phyloP scores from a whole-genome alignment of 352 stramenopile species.

The Phytophthora fragariae region DNA sequence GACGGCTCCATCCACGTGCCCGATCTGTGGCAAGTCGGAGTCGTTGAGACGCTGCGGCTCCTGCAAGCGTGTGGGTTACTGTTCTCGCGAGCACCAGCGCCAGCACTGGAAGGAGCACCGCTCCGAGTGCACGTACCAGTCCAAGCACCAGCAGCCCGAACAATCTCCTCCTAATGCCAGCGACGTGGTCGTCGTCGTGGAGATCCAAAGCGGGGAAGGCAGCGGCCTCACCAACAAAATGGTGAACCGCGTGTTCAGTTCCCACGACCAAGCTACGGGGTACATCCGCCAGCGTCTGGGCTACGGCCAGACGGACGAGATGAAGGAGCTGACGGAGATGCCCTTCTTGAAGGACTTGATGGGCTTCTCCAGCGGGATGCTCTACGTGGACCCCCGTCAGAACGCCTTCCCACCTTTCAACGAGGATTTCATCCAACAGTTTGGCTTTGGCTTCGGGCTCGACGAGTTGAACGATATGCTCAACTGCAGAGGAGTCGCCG shows the following conservation, averaged over 20 bases:
- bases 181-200: constrained; percentile 1
- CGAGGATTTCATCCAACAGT: constrained; percentile 14
- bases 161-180: not conserved
- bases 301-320: constrained; percentile 10
- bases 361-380: constrained; percentile 11
- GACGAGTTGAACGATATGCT: constrained; percentile 20
- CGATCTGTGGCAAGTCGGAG: not conserved
- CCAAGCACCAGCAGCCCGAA: not conserved
- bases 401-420: constrained; percentile 15
- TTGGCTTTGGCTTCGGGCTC: constrained; percentile 11
- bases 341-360: constrained; percentile 21
- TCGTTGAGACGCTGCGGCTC: not conserved
- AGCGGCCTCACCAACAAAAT: constrained; percentile 21
- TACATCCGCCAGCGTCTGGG: constrained; percentile 21
- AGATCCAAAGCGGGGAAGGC: constrained; percentile 21
- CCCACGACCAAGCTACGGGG: constrained; percentile 2
- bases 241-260: constrained; percentile 24
- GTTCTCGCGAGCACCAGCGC: not conserved
- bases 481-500: constrained; percentile 16
- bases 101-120: not conserved
- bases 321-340: constrained; percentile 31
- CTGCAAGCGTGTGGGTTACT: not conserved
- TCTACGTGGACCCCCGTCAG: constrained; percentile 21
- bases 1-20: not conserved
- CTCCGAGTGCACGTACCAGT: not conserved